Base-by-base conservation (phyloP, 2,329 filamentous ascomycete genomes). In the Daldinia eschscholtzii region DNA sequence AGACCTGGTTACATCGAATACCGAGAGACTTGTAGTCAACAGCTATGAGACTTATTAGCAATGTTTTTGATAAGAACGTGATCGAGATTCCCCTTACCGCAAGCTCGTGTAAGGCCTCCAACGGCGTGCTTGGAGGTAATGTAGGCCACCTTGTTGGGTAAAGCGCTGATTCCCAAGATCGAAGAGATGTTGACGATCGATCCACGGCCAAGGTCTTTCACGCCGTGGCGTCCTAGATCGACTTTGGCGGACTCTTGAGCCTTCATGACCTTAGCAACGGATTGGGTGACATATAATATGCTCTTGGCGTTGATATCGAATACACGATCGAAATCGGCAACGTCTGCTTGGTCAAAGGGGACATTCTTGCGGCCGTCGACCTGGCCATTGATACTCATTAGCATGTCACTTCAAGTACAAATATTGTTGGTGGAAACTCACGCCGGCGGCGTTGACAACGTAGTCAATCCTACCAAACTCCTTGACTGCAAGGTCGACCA, bases 181-280 rank as follows among this genome's bases (percentile, higher is more conserved):
- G 75, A 78, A 41, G 74, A 73, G 9, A 75, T 67, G 48, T 77
- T 77, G 13, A 79, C 73, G 48, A 79, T 79, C 30, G 74, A 74
- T 33, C 77, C 77, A 60, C 77, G 74, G 2, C 72, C 73, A 9
- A 64, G 18, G 15, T 73, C 68, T 23, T 65, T 59, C 4, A 3
- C 18, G 3, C 72, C 73, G 39, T 67, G 73, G 30, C 73, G 61
- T 4, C 67, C 65, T 2, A 74, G 56, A 30, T 69, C 23, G 23
- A 70, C 41, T 12, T n/a, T 18, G 12, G 20, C 15, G 0, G 71
- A 62, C 13, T 74, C 70, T 30, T 75, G 72, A 0, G 63, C 48
- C 39, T 67, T n/a, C 73, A 75, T 75, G 9, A 64, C 50, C 30
- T 68, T 70, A 2, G 23, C 67, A 6, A 74, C 70, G 12, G 69